Percentiles rank a stretch among this genome's conserved stretches.
phyloP scores from a whole-genome alignment of 768 basidiomycete species.

The Phaeotremella skinneri region DNA sequence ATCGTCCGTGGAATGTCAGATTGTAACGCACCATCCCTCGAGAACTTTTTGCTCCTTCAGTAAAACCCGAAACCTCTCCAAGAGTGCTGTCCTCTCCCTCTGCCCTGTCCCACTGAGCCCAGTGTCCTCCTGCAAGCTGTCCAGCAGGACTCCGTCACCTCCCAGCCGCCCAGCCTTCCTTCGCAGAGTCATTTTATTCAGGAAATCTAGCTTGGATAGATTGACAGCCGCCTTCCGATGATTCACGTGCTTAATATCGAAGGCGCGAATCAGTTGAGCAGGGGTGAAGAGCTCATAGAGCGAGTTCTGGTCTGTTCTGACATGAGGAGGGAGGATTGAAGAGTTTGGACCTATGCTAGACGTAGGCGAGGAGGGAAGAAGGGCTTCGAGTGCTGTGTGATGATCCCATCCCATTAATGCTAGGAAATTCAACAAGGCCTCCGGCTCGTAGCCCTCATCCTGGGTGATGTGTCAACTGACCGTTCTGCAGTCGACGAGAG shows the following conservation, averaged over 20 bases:
- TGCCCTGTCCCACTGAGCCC: background rate
- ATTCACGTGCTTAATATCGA: slow-evolving; percentile 72
- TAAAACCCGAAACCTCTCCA: slow-evolving; percentile 55
- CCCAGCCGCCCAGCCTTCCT: slow-evolving; percentile 58
- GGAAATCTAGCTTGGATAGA: slow-evolving; percentile 70
- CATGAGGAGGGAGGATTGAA: slow-evolving; percentile 19
- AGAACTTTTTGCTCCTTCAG: slow-evolving; percentile 37
- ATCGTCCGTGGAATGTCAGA: background rate
- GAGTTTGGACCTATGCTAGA: background rate
- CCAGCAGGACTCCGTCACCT: slow-evolving; percentile 48
- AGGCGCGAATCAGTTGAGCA: slow-evolving; percentile 70
- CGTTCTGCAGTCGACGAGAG: background rate
- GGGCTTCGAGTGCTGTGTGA: slow-evolving; percentile 50
- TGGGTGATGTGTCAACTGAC: no score
- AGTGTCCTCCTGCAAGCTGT: slow-evolving; percentile 5
- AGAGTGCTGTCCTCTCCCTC: slow-evolving; percentile 56
- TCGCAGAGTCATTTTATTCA: slow-evolving; percentile 84
- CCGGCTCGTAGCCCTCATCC: slow-evolving; percentile 85
- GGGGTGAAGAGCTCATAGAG: slow-evolving; percentile 51
- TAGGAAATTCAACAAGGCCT: slow-evolving; percentile 86
- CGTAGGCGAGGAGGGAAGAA: slow-evolving; percentile 2
- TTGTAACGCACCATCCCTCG: slow-evolving; percentile 30
- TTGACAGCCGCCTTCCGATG: slow-evolving; percentile 82
- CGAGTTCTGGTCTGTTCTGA: slow-evolving; percentile 36
- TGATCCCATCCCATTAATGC: slow-evolving; percentile 92